Evolutionary conservation across 2,329 filamentous ascomycete species (phyloP), one percentile per base, ranked within the genome.

Genomic region (Ophiostoma himal-ulmi): DNA sequence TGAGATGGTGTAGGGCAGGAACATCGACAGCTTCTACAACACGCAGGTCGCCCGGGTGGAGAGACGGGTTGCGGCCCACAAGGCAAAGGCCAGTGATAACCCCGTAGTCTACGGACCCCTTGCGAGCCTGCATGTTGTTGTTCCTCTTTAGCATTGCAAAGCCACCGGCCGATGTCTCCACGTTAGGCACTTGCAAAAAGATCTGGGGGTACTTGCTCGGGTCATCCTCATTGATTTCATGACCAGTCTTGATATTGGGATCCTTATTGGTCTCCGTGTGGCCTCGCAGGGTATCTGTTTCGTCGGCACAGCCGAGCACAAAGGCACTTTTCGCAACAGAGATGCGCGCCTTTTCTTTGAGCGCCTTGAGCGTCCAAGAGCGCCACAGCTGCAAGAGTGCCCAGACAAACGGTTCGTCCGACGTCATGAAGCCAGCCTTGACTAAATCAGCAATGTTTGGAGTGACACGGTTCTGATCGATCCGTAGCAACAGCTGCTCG

Each of bases 271-370:
- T 26, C 14, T 57, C 36, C 2, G 30, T 87, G 75, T 96, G 88
- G 0, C 95, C 95, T 72, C 87, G 84, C 10, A 99, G 80, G 0
- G 85, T 90, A 1, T 82, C 85, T 0, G 91, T 94, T 79, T 99
- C 95, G 74, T 99, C 95, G 6, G 94, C 87, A 73, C 92, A 93
- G 3, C 94, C 95, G 7, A 98, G 85, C 0, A 98, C 83, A 76
- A 96, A 96, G 0, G 93, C 94, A 1, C 94, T 93, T 71, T 94
- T 81, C 7, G 93, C 88, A 11, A 99, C 85, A 1, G 88, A 84
- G 62, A 99, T 92, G 37, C 91, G 90, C 0, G 94, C 93, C 75
- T 97, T 98, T 75, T 98, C 93, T 75, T 97, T 97, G 22, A 99
- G 84, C 14, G 91, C 86, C 76, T 96, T 97, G 74, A 97, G 86